phyloP scores from a whole-genome alignment of 768 basidiomycete genomes.

The Collybiopsis luxurians region DNA sequence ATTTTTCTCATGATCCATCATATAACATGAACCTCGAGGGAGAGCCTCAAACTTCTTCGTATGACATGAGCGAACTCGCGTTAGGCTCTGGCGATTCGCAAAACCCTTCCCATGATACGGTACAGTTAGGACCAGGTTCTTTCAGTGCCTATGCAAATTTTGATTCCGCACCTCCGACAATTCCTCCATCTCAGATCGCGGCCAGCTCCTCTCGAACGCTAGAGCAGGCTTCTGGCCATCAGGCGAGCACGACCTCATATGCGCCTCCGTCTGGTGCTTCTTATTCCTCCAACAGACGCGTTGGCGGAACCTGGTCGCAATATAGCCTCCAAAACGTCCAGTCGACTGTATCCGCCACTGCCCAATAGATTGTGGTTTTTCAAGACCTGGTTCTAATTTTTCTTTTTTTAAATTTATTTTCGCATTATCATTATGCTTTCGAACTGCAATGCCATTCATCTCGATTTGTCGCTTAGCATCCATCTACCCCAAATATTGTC shows the following conservation, averaged over 20 bases:
- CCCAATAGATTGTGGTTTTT: background rate
- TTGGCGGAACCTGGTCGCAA: conserved; percentile 48
- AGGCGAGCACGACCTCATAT: conserved; percentile 29
- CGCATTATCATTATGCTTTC: conserved; percentile 7
- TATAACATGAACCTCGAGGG: background rate
- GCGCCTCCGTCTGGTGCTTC: conserved; percentile 55
- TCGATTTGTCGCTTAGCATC: too few relatives aligned
- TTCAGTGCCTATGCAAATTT: background rate
- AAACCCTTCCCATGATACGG: background rate
- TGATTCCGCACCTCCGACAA: background rate
- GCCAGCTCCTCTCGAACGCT: conserved; percentile 2
- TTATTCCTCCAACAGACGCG: conserved; percentile 48
- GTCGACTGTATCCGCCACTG: conserved; percentile 17
- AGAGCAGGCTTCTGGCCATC: conserved; percentile 8
- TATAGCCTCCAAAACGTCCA: conserved; percentile 19
- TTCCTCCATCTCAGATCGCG: background rate
- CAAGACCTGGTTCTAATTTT: too few relatives aligned
- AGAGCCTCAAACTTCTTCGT: background rate
- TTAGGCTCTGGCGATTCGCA: background rate
- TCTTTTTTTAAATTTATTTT: background rate
- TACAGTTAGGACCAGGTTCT: background rate
- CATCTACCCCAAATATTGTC: too few relatives aligned
- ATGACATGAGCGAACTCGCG: background rate
- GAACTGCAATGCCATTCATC: background rate
- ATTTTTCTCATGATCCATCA: background rate